Conservation (phyloP, 169 alveolate species). For the Plasmodium inui region DNA sequence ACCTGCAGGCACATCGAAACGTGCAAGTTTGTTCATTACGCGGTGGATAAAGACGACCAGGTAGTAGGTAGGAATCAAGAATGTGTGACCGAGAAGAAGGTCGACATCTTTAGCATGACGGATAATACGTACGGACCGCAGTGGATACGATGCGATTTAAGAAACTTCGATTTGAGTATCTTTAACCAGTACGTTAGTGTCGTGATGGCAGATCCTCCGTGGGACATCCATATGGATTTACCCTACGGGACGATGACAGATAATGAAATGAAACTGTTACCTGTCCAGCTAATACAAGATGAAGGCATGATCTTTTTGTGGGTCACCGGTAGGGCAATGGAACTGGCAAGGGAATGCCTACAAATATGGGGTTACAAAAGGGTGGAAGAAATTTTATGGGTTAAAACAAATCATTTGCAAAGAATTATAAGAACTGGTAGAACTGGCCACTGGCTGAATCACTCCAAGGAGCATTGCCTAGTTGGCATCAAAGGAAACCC, state of each 20-base stretch:
- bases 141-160: conserved; percentile 90
- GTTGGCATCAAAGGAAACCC: conserved; percentile 92
- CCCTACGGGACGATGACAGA: conserved; percentile 96
- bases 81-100: conserved; percentile 23
- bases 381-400: conserved; percentile 96
- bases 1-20: conserved; percentile 94
- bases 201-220: conserved; percentile 98
- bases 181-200: conserved; percentile 92
- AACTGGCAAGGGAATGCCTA: conserved; percentile 92
- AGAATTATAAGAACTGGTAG: conserved; percentile 96
- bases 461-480: conserved; percentile 94
- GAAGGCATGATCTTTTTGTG: conserved; percentile 95
- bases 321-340: conserved; percentile 98
- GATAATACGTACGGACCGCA: conserved; percentile 80
- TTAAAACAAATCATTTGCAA: conserved; percentile 95
- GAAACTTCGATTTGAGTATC: conserved; percentile 90
- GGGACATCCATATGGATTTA: conserved; percentile 97
- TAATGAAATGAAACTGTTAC: conserved; percentile 92
- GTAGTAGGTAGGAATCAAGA: conserved; percentile 38
- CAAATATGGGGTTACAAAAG: conserved; percentile 96
- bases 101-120: background rate
- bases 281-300: conserved; percentile 91
- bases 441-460: conserved; percentile 98
- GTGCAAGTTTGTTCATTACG: conserved; percentile 94
- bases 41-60: conserved; percentile 86